Base-by-base conservation (phyloP, 106 monocot species). In the Acorus calamus region DNA sequence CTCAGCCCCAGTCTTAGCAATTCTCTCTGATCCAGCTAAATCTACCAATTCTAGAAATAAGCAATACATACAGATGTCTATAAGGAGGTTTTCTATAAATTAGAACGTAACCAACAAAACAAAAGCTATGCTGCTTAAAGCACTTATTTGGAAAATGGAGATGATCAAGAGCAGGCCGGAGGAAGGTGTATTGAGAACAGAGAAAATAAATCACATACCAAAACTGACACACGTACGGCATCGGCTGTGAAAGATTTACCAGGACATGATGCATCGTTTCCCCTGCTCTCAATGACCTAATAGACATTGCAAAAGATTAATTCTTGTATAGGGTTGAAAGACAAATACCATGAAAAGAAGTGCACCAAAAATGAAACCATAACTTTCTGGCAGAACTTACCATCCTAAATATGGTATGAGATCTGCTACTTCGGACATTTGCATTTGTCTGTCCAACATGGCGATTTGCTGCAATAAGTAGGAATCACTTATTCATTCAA, bases 351-450 rank as follows among this genome's bases (percentile, higher is more conserved):
- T 9, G 14, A 49, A 65, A 13, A 50, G 55, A 46, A 61, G 52
- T 57, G 46, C 49, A 51, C 11, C 5, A 53, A 56, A 42, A 1
- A 4, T 8, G 42, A 45, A 42, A 60, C 10, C 5, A 44, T 8
- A 3, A 4, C 10, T 28, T 28, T 28, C 28, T 28, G 28, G 10
- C 10, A 9, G 4, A n/a, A n/a, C n/a, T 43, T 85, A 96, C 96
- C 96, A 96, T 96, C 65, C 96, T 87, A 64, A 96, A 96, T 64
- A 96, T 96, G 6, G 87, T 85, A 60, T 96, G 96, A 58, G 96
- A 96, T 72, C 96, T 77, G 57, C 96, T 96, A 69, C 96, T 96
- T 41, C 91, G 65, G 14, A 70, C 69, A 69, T 91, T 96, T 91
- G 91, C 91, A 53, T 96, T 96, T 67, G 92, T 91, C 73, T 88